phyloP scores from a whole-genome alignment of 2,329 filamentous ascomycete genomes.

The Clonostachys rhizophaga region DNA sequence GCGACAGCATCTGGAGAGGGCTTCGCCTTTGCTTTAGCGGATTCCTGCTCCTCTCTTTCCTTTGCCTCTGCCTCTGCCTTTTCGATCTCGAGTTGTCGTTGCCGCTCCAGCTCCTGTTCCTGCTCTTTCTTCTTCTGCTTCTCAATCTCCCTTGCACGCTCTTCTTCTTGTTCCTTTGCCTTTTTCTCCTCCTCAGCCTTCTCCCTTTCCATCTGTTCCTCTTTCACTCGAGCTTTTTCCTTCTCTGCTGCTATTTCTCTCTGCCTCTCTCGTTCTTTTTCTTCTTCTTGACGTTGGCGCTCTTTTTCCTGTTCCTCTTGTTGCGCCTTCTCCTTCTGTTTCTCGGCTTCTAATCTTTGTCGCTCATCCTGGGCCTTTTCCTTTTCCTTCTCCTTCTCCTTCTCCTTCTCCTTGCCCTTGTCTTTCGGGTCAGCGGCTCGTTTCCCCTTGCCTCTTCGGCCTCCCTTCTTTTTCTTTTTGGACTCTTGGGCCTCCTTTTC shows the following conservation, averaged over 20 bases:
- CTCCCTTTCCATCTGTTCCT: conserved; percentile 1
- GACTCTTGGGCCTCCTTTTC: conserved; percentile 32
- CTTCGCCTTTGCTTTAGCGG: conserved; percentile 18
- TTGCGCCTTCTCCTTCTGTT: conserved; percentile 4
- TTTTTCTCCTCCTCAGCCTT: neutral
- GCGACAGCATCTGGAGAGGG: conserved; percentile 33
- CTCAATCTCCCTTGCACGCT: conserved; percentile 33
- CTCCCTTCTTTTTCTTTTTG: conserved; percentile 33
- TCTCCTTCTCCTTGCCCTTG: conserved; percentile 32
- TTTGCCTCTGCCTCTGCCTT: conserved; percentile 13
- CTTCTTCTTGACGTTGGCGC: conserved; percentile 33
- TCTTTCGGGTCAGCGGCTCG: conserved; percentile 66
- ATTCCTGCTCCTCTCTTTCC: conserved; percentile 1
- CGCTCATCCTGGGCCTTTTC: neutral
- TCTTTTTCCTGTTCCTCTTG: conserved; percentile 14
- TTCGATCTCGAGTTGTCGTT: conserved; percentile 10
- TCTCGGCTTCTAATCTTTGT: conserved; percentile 13
- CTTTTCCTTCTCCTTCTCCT: conserved; percentile 1
- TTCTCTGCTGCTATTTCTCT: conserved; percentile 65
- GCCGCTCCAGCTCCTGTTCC: neutral
- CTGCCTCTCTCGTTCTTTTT: conserved; percentile 35
- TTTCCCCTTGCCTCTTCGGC: conserved; percentile 47
- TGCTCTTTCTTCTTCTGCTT: conserved; percentile 1
- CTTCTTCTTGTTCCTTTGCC: conserved; percentile 17
- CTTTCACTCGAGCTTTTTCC: conserved; percentile 45